These are phyloP conservation scores for Myrmaecium sp. DNA, from an alignment of 2,329 filamentous ascomycete species.

Conservation along the genomic window DNA sequence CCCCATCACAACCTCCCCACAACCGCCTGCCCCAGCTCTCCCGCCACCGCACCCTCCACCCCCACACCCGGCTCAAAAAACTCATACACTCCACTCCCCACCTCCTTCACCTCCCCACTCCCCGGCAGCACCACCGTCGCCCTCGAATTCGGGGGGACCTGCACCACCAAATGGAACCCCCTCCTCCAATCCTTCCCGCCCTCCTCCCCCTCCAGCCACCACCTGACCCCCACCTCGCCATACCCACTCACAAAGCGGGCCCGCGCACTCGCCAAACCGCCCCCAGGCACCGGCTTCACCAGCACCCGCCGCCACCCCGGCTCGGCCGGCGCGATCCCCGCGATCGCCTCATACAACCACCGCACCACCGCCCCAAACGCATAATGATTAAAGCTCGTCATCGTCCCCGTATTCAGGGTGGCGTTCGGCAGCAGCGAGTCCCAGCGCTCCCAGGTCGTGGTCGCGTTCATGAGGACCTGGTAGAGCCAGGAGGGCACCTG, in stretches of 20 bases:
- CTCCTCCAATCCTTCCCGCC: too few species aligned
- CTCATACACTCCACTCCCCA: constrained; percentile 1
- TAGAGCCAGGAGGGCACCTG: constrained; percentile 32
- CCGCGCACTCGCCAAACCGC: constrained; percentile 14
- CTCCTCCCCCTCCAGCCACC: constrained; percentile 7
- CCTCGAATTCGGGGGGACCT: constrained; percentile 4
- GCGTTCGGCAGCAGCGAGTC: constrained; percentile 30
- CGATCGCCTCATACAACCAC: constrained; percentile 30
- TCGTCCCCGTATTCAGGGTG: constrained; percentile 26
- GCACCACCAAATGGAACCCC: too few species aligned
- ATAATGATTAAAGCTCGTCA: constrained; percentile 37
- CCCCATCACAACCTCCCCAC: too few species aligned
- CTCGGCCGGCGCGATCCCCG: constrained; percentile 23
- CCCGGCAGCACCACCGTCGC: constrained; percentile 5
- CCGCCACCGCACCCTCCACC: too few species aligned
- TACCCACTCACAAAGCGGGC: constrained; percentile 15
- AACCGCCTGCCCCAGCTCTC: too few species aligned
- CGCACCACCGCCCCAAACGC: constrained; percentile 31
- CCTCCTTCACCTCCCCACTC: constrained; percentile 2
- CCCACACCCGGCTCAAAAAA: too few species aligned
- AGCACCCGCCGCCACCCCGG: constrained; percentile 25
- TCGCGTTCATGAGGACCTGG: constrained; percentile 28
- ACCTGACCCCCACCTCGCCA: constrained; percentile 13
- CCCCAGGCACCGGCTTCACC: constrained; percentile 19
- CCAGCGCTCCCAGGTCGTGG: constrained; percentile 37